Percentiles rank a stretch among this genome's conserved stretches.
Evolutionary conservation across 148 eudicot genomes (phyloP).

Genomic region (Heliosperma pusillum): DNA sequence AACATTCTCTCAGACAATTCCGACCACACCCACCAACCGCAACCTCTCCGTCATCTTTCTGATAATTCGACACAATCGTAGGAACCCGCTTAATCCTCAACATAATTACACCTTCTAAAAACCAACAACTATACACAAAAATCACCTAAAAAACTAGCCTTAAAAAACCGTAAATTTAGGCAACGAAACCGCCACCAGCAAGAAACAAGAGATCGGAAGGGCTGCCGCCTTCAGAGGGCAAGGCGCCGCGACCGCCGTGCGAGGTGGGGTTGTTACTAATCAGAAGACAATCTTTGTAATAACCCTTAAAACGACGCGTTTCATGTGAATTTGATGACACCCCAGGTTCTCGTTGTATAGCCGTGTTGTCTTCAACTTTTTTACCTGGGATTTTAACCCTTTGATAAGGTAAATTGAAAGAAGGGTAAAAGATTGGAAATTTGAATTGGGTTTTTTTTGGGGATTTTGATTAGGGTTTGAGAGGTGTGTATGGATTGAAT

Average conservation of each 20-base stretch:
- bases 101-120: slow-evolving; percentile 30
- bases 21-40: slow-evolving; percentile 69
- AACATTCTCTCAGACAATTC: slow-evolving; percentile 79
- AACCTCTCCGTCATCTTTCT: slow-evolving; percentile 82
- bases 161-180: background rate
- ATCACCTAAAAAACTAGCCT: background rate
- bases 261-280: slow-evolving; percentile 48
- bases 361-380: slow-evolving; percentile 67
- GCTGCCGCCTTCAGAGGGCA: slow-evolving; percentile 94
- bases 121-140: background rate
- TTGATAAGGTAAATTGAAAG: background rate
- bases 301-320: slow-evolving; percentile 42
- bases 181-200: slow-evolving; percentile 65
- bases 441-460: slow-evolving; percentile 5
- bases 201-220: slow-evolving; percentile 94
- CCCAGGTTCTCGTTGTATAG: slow-evolving; percentile 45
- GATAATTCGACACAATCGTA: slow-evolving; percentile 83
- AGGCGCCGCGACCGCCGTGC: slow-evolving; percentile 95
- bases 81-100: slow-evolving; percentile 95
- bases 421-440: background rate
- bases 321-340: slow-evolving; percentile 36
- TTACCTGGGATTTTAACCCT: slow-evolving; percentile 51
- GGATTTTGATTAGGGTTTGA: background rate
- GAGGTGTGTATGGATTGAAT: no score
- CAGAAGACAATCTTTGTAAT: slow-evolving; percentile 16